Evolutionary conservation across 2,329 filamentous ascomycete genomes (phyloP).

Genomic region (Colletotrichum noveboracense): DNA sequence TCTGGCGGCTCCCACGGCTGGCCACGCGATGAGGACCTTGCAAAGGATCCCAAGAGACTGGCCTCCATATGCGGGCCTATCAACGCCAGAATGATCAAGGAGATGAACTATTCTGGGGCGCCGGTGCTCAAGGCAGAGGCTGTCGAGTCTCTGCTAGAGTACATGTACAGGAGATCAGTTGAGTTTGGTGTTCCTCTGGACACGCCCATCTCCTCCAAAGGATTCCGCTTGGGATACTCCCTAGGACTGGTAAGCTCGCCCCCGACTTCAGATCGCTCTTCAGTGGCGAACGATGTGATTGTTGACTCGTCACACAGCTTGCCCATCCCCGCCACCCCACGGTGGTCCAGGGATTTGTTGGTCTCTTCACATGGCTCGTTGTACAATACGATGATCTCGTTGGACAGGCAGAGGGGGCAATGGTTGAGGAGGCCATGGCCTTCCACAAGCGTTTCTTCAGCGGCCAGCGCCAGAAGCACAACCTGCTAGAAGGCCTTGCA

Average conservation of each 20-base stretch:
- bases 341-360: slow-evolving; percentile 23
- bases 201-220: slow-evolving; percentile 23
- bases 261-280: neutral
- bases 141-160: slow-evolving; percentile 20
- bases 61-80: slow-evolving; percentile 4
- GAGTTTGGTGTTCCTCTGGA: slow-evolving; percentile 23
- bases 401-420: slow-evolving; percentile 22
- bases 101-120: slow-evolving; percentile 19
- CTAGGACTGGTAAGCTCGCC: slow-evolving; percentile 17
- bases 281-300: neutral
- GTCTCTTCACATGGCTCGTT: slow-evolving; percentile 27
- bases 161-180: slow-evolving; percentile 24
- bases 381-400: slow-evolving; percentile 27
- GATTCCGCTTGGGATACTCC: slow-evolving; percentile 23
- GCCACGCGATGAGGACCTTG: slow-evolving; percentile 2
- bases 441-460: slow-evolving; percentile 24
- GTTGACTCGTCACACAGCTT: slow-evolving; percentile 18
- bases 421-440: slow-evolving; percentile 19
- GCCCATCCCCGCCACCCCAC: slow-evolving; percentile 24
- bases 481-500: slow-evolving; percentile 23
- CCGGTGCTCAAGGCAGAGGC: slow-evolving; percentile 18
- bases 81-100: slow-evolving; percentile 8
- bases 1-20: neutral
- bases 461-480: slow-evolving; percentile 23
- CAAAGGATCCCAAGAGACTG: slow-evolving; percentile 7